Percentiles rank a stretch among this genome's conserved stretches.
These are phyloP conservation scores for Kodamaea fungicola DNA, from an alignment of 1,139 yeast genomes.

Conservation along the genomic window DNA sequence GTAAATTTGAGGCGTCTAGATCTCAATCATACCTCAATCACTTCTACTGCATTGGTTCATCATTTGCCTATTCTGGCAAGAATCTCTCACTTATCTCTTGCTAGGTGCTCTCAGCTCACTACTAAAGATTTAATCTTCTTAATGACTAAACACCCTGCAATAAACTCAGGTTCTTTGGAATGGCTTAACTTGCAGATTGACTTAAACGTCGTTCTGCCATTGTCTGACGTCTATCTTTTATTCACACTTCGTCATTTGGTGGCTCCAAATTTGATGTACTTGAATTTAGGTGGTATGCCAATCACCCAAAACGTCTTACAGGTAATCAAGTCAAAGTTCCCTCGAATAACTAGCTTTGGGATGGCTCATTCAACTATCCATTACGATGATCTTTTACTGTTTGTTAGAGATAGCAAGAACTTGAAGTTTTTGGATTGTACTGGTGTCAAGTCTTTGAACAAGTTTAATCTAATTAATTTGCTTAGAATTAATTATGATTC, in stretches of 20 bases:
- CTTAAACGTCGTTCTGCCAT: constrained; percentile 60
- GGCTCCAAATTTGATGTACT: constrained; percentile 50
- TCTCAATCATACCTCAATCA: constrained; percentile 76
- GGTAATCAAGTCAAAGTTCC: constrained; percentile 53
- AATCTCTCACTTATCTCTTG: constrained; percentile 73
- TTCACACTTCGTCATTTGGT: constrained; percentile 51
- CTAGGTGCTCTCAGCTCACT: constrained; percentile 74
- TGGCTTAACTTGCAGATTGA: constrained; percentile 83
- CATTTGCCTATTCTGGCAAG: constrained; percentile 50
- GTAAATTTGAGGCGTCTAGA: constrained; percentile 67
- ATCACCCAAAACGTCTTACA: constrained; percentile 51
- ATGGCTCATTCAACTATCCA: constrained; percentile 57
- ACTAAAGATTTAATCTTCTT: constrained; percentile 73
- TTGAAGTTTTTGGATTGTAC: constrained; percentile 38
- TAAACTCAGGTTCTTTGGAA: constrained; percentile 49
- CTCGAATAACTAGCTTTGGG: constrained; percentile 56
- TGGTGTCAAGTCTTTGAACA: constrained; percentile 32
- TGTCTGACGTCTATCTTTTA: constrained; percentile 57
- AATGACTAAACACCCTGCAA: constrained; percentile 70
- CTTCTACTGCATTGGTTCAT: constrained; percentile 49
- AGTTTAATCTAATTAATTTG: constrained; percentile 24
- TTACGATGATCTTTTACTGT: constrained; percentile 46
- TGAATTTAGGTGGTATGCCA: constrained; percentile 77
- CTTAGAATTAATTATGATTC: constrained; percentile 28
- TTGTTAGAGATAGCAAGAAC: constrained; percentile 31